Evolutionary conservation across 2,329 filamentous ascomycete genomes (phyloP), one percentile per base, ranked within the genome.

Genomic region (Penicillium sp.): DNA sequence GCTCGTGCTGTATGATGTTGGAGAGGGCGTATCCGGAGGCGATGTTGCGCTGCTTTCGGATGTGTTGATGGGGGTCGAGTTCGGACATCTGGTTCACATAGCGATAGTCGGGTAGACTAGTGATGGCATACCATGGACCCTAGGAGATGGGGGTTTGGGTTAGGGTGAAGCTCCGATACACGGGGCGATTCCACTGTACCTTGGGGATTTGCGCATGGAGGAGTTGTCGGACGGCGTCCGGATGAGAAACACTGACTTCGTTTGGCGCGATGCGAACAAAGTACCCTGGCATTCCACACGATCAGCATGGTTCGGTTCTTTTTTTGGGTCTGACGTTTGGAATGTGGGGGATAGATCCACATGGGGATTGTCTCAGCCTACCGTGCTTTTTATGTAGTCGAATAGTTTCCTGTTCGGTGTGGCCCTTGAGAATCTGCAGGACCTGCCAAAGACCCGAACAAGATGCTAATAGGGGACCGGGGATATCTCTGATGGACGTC

Each of bases 261-360:
- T 72, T 65, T 17, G 63, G 57, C 4, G 60, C 57, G 20, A 73
- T 70, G 11, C 71, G 68, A 19, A 74, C 65, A 48, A 73, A 73
- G 20, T 60, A 50, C 2, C 64, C 61, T 65, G 25, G 20, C 1
- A 28, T n/a, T 11, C n/a, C 2, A 6, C 7, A n/a, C n/a, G n/a
- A 31, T 27, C 9, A 18, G n/a, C 14, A 25, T 10, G 15, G 13
- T n/a, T 8, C n/a, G 3, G 20, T 9, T 10, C 15, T 9, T 14
- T 18, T 8, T 16, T 2, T 13, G 7, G 7, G 13, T 7, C 26
- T 20, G 11, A 7, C 6, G 2, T 15, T 19, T 7, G 11, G 16
- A 23, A 16, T 2, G 7, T 23, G 18, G 19, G 10, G 13, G n/a
- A n/a, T n/a, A n/a, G 11, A n/a, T 23, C 7, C 3, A 15, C 9